Percentiles rank a stretch among this genome's conserved stretches.
Evolutionary conservation across 768 basidiomycete genomes (phyloP).

Genomic region (Panaeolus cyanescens): DNA sequence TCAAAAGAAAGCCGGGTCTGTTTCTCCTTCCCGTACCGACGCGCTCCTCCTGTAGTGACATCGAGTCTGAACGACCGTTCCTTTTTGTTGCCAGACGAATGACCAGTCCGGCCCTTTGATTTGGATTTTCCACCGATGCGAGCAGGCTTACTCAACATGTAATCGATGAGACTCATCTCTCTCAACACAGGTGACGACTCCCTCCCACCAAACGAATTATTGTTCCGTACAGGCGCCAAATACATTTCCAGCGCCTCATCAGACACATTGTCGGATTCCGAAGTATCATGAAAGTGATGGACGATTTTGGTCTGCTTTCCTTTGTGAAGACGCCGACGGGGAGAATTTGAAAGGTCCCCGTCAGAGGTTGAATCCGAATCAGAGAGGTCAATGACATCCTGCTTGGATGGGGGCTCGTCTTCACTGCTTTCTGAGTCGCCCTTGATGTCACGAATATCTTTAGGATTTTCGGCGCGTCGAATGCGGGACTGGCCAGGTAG

Average conservation of each 20-base stretch:
- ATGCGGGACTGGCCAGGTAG: conserved; percentile 55
- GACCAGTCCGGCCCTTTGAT: background rate
- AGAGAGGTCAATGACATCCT: conserved; percentile 15
- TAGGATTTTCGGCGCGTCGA: conserved; percentile 33
- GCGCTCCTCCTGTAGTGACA: conserved; percentile 39
- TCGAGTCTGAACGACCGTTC: conserved; percentile 30
- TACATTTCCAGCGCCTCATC: conserved; percentile 16
- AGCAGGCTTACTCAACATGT: conserved; percentile 59
- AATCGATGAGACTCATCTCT: conserved; percentile 62
- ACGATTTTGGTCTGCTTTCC: background rate
- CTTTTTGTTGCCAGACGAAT: background rate
- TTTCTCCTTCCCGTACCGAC: conserved; percentile 30
- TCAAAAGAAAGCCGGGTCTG: conserved; percentile 43
- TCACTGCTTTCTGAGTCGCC: conserved; percentile 64
- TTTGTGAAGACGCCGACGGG: conserved; percentile 3
- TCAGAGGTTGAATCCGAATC: conserved; percentile 20
- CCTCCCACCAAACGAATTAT: background rate
- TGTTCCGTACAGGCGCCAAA: conserved; percentile 3
- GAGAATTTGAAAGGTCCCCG: conserved; percentile 14
- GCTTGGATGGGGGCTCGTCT: conserved; percentile 23
- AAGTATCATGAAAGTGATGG: conserved; percentile 3
- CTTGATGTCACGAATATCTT: conserved; percentile 41
- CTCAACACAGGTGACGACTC: conserved; percentile 25
- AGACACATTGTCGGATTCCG: conserved; percentile 12
- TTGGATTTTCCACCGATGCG: conserved; percentile 17